Evolutionary conservation across 352 stramenopile genomes (phyloP).

Genomic region (Phytopythium boreale): DNA sequence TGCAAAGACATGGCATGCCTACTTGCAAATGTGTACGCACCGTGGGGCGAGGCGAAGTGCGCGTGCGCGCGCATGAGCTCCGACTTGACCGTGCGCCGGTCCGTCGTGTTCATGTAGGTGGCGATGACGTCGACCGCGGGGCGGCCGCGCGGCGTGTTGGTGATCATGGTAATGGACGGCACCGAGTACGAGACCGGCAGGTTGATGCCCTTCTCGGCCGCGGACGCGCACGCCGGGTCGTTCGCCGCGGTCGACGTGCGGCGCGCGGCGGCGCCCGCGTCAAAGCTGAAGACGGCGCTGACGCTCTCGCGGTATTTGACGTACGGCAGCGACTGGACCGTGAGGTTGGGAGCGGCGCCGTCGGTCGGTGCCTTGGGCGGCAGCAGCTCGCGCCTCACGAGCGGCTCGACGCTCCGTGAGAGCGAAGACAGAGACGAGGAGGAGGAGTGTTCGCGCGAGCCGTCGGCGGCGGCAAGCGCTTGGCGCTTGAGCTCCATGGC

Average conservation of each 20-base stretch:
- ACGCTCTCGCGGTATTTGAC: conserved; percentile 57
- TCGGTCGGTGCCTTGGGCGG: conserved; percentile 5
- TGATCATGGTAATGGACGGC: conserved; percentile 47
- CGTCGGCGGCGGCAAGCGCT: conserved; percentile 6
- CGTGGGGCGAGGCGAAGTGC: conserved; percentile 71
- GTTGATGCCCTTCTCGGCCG: conserved; percentile 30
- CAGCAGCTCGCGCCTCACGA: conserved; percentile 5
- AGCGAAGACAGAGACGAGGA: conserved; percentile 10
- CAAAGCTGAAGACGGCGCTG: conserved; percentile 54
- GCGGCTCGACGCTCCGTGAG: conserved; percentile 10
- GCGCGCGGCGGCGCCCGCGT: conserved; percentile 30
- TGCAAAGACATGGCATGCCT: conserved; percentile 4
- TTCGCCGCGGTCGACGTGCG: conserved; percentile 46
- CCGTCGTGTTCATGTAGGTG: conserved; percentile 88
- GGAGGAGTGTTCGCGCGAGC: conserved; percentile 3
- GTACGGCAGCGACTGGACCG: conserved; percentile 69
- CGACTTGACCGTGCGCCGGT: conserved; percentile 72
- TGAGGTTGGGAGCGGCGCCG: conserved; percentile 14
- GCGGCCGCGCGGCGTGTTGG: conserved; percentile 63
- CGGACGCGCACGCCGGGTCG: conserved; percentile 31
- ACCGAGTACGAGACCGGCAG: conserved; percentile 74
- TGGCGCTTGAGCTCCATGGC: conserved; percentile 4
- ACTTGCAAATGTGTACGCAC: conserved; percentile 17
- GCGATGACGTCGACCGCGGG: conserved; percentile 83
- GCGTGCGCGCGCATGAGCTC: conserved; percentile 74